These are phyloP conservation scores for Mycena venus DNA, from an alignment of 768 basidiomycete species.

Conservation along the genomic window DNA sequence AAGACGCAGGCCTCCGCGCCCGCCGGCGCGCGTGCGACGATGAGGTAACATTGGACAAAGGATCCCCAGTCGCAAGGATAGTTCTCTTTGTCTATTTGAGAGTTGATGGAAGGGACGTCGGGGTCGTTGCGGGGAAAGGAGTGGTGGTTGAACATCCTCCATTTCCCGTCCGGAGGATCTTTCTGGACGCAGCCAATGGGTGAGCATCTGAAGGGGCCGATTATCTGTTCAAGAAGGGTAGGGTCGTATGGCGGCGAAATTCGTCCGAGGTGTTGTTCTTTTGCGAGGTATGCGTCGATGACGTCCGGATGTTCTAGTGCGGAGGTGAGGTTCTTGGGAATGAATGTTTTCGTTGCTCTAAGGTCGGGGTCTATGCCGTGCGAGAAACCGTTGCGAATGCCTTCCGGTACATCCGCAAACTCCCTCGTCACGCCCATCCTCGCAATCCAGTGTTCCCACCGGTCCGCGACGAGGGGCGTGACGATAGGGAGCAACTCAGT, in stretches of 20 bases:
- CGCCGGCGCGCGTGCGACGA: background rate
- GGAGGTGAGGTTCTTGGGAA: background rate
- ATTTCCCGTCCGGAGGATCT: background rate
- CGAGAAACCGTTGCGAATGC: background rate
- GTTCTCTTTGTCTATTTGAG: background rate
- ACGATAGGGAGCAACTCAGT: background rate
- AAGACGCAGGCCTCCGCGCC: background rate
- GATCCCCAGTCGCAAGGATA: constrained; percentile 34
- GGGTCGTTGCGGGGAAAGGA: constrained; percentile 30
- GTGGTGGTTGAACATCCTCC: constrained; percentile 18
- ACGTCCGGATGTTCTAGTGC: background rate
- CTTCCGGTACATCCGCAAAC: background rate
- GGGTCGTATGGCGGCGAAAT: background rate
- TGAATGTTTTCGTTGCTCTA: background rate
- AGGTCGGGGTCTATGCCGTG: background rate
- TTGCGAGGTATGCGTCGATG: background rate
- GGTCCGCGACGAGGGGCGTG: background rate
- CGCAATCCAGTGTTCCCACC: background rate
- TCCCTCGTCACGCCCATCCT: background rate
- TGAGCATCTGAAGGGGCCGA: background rate
- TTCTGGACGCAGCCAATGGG: background rate
- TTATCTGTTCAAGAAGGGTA: background rate
- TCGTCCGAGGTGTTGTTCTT: background rate
- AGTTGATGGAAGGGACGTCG: constrained; percentile 13
- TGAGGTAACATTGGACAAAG: constrained; percentile 8